These are phyloP conservation scores for Puccinia polysora DNA, from an alignment of 1,284 basidiomycete genomes.

Conservation along the genomic window DNA sequence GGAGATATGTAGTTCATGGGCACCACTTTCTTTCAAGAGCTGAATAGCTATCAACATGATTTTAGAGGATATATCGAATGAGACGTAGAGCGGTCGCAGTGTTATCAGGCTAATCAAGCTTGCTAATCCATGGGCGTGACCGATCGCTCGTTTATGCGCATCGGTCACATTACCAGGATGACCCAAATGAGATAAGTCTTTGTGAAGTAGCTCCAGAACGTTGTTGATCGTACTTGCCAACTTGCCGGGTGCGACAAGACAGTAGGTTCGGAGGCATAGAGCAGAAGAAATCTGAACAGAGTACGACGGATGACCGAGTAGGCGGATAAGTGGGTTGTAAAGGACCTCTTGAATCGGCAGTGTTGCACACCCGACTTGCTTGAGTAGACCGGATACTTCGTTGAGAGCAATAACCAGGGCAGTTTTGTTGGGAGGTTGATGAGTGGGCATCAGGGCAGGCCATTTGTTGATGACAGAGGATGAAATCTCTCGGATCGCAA, in stretches of 20 bases:
- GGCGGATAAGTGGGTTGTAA: constrained; percentile 74
- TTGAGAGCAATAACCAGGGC: constrained; percentile 72
- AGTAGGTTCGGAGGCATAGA: constrained; percentile 84
- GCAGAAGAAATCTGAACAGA: constrained; percentile 77
- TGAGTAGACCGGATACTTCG: constrained; percentile 77
- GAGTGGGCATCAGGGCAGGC: constrained; percentile 85
- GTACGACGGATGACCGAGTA: constrained; percentile 81
- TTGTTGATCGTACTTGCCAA: constrained; percentile 70
- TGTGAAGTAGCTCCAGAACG: constrained; percentile 59
- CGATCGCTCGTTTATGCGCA: constrained; percentile 60
- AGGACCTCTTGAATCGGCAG: constrained; percentile 82
- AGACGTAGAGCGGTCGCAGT: constrained; percentile 83
- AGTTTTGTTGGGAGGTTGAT: constrained; percentile 65
- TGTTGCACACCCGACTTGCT: constrained; percentile 86
- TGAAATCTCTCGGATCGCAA: constrained; percentile 79
- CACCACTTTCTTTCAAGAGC: constrained; percentile 80
- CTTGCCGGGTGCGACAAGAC: constrained; percentile 75
- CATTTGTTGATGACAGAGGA: constrained; percentile 77
- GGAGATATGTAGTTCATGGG: constrained; percentile 78
- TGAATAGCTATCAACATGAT: constrained; percentile 85
- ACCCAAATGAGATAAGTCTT: constrained; percentile 62
- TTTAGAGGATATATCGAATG: constrained; percentile 84
- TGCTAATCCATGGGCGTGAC: constrained; percentile 82
- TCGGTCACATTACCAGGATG: constrained; percentile 66
- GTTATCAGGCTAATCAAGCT: constrained; percentile 81